Base-by-base conservation (phyloP, 1,284 basidiomycete genomes). In the Ceratobasidium sp. region DNA sequence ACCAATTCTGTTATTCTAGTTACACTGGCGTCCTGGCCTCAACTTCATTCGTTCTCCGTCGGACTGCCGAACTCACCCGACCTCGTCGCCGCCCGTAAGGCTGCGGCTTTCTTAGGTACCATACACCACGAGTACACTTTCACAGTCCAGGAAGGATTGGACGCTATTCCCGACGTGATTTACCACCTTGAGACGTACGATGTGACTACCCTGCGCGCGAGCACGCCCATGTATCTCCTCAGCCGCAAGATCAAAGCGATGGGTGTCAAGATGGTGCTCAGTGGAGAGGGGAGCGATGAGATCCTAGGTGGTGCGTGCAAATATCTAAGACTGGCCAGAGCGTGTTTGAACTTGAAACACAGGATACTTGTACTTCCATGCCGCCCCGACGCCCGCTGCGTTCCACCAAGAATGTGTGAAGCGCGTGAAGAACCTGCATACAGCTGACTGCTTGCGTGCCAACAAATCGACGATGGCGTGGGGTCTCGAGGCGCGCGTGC, bases 391-490 rank as follows among this genome's bases (percentile, higher is more conserved):
- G 79, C 84, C 89, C 69, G 85, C 84, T 76, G 91, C 95, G 23
- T 98, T 99, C 87, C 95, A 99, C 85, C 94, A 98, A 81, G 98
- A 99, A 83, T 92, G 90, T 78, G 93, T 98, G 67, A 91, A 92
- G 79, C 91, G 98, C 50, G 96, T 98, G 78, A 99, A 99, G 85
- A 97, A 98, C 86, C 85, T 99, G 69, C 97, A 99, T 83, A 98
- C 97, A 1, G 87, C 98, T 47, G 98, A 99, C 82, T 99, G 98
- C 82, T 87, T 99, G 75, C 91, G 98, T 74, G 98, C 98, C 75
- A 99, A 99, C 90, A 99, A 99, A 93, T 96, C 95, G 57, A 99
- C 98, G 8, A 99, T 99, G 98, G 98, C 98, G 0, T 99, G 98
- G 97, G 98, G 98, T 76, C 89, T 99, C 67, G 98, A 99, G 83